Evolutionary conservation across 2,329 filamentous ascomycete genomes (phyloP).

Genomic region (Diaporthe amygdali): DNA sequence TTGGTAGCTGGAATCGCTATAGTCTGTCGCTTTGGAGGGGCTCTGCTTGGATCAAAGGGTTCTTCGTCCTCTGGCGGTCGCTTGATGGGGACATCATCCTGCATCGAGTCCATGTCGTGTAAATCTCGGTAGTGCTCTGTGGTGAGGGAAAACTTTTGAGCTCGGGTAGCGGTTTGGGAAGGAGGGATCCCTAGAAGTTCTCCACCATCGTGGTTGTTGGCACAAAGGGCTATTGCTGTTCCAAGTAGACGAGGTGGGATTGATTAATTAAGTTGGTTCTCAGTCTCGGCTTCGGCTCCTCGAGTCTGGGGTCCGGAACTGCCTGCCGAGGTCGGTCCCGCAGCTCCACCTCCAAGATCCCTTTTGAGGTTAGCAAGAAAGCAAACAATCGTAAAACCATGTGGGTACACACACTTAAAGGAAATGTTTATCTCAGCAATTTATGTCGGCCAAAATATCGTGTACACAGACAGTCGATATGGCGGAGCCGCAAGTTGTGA

Average conservation of each 20-base stretch:
- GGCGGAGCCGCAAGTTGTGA: too few relatives aligned
- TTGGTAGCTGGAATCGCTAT: background rate
- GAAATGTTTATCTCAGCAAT: too few relatives aligned
- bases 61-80: constrained; percentile 22
- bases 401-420: too few relatives aligned
- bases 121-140: background rate
- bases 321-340: constrained; percentile 5
- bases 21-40: background rate
- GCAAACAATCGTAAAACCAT: background rate
- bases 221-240: background rate
- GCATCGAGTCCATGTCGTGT: background rate
- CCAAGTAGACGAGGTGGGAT: background rate
- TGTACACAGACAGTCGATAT: too few relatives aligned
- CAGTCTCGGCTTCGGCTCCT: too few relatives aligned
- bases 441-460: too few relatives aligned
- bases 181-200: background rate
- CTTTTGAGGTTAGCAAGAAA: too few relatives aligned
- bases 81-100: constrained; percentile 24
- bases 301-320: background rate
- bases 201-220: background rate
- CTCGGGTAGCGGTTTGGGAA: background rate
- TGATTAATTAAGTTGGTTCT: background rate
- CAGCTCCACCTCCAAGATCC: background rate
- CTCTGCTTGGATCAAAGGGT: background rate
- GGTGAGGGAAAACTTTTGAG: background rate